Conservation (phyloP, 257 asterid genomes). For the Handroanthus guayacan region DNA sequence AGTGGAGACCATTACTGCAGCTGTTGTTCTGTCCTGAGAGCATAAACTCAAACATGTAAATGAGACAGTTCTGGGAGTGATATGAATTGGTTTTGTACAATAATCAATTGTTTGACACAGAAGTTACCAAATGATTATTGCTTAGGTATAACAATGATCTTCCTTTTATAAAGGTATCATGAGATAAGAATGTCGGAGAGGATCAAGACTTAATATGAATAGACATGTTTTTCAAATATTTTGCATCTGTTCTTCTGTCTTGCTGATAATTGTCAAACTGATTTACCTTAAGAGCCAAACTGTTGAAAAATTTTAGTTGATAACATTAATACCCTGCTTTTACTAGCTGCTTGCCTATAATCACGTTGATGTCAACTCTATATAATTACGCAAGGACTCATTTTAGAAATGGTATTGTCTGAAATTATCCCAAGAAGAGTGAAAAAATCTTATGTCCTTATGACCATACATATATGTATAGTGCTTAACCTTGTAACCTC, state of each 20-base stretch:
- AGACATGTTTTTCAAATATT: too few relatives aligned
- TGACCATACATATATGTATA: conserved; percentile 11
- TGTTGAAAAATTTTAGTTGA: neutral
- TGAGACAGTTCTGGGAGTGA: neutral
- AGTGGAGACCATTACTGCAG: conserved; percentile 11
- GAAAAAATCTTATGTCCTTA: neutral
- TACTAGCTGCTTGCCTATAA: neutral
- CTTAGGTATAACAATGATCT: neutral
- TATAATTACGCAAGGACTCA: neutral
- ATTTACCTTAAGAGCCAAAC: conserved; percentile 6
- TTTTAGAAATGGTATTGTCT: conserved; percentile 15
- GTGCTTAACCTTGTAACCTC: conserved; percentile 24
- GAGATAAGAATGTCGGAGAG: too few relatives aligned
- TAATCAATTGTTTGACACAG: neutral
- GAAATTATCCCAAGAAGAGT: neutral
- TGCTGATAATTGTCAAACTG: neutral
- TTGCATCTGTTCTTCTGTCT: neutral
- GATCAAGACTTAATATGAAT: too few relatives aligned
- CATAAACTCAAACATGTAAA: neutral
- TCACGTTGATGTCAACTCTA: neutral
- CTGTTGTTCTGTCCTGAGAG: neutral
- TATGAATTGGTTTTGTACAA: neutral
- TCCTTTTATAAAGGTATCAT: too few relatives aligned
- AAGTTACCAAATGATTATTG: neutral
- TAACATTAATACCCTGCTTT: neutral